These are phyloP conservation scores for Sordariomycetes sp. DNA, from an alignment of 2,329 filamentous ascomycete species.

Conservation along the genomic window DNA sequence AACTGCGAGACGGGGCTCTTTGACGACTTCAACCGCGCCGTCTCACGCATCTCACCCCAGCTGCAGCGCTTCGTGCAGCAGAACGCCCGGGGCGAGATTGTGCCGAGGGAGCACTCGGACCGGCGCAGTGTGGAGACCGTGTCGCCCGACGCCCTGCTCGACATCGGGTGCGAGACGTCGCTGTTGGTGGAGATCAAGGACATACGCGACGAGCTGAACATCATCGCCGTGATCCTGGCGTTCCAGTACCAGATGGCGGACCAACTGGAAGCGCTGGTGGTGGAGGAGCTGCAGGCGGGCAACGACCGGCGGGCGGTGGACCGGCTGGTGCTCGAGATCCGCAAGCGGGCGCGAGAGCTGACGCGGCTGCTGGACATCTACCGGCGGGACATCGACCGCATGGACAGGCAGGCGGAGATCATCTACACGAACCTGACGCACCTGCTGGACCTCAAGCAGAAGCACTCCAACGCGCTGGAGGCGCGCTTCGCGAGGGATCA, in stretches of 20 bases:
- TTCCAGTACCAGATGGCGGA: slow-evolving; percentile 1
- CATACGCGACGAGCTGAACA: slow-evolving; percentile 34
- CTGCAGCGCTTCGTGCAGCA: background rate
- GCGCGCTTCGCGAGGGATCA: slow-evolving; percentile 27
- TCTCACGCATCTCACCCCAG: background rate
- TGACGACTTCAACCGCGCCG: slow-evolving; percentile 2
- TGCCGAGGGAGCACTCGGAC: background rate
- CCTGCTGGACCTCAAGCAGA: slow-evolving; percentile 30
- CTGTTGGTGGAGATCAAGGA: slow-evolving; percentile 33
- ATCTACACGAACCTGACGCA: slow-evolving; percentile 16
- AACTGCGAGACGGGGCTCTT: slow-evolving; percentile 4
- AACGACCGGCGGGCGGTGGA: background rate
- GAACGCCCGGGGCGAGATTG: background rate
- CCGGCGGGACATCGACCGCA: slow-evolving; percentile 1
- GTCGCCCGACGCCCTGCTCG: slow-evolving; percentile 15
- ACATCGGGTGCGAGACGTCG: slow-evolving; percentile 30
- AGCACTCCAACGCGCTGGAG: slow-evolving; percentile 32
- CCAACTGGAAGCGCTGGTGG: background rate
- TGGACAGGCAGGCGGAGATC: slow-evolving; percentile 3
- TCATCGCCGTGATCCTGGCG: slow-evolving; percentile 27
- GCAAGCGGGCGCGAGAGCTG: slow-evolving; percentile 20
- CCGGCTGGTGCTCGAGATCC: slow-evolving; percentile 12
- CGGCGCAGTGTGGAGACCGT: background rate
- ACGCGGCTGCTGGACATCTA: slow-evolving; percentile 16
- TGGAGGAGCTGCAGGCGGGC: slow-evolving; percentile 4